Conservation (phyloP, 306 rosid genomes). For the Inga oerstediana region DNA sequence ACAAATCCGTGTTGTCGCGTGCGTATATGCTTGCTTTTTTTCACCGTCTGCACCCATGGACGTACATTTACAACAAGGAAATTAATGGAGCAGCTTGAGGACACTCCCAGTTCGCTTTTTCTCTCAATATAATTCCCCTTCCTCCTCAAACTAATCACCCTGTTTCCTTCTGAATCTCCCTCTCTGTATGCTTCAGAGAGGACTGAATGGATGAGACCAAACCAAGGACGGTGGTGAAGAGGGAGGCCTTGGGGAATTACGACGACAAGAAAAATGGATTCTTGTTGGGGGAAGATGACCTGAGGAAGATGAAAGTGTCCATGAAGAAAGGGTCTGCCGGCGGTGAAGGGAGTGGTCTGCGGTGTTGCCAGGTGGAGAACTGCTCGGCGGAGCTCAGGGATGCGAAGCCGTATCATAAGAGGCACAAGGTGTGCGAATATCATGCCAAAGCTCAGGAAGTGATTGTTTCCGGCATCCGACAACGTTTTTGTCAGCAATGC, state of each 20-base stretch:
- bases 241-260: constrained; percentile 19
- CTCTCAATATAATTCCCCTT: constrained; percentile 10
- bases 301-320: constrained; percentile 40
- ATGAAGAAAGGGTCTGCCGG: constrained; percentile 37
- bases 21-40: neutral
- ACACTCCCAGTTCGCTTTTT: neutral
- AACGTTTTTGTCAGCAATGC: constrained; percentile 85
- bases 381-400: constrained; percentile 61
- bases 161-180: neutral
- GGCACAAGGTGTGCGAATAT: constrained; percentile 69
- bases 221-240: constrained; percentile 40
- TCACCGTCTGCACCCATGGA: neutral
- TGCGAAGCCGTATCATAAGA: constrained; percentile 65
- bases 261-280: constrained; percentile 23
- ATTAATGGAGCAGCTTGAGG: constrained; percentile 41
- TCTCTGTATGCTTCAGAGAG: no score
- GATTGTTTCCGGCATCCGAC: constrained; percentile 53
- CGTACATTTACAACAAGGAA: constrained; percentile 17
- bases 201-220: constrained; percentile 27
- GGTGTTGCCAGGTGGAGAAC: constrained; percentile 74
- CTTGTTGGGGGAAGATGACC: constrained; percentile 27
- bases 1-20: neutral
- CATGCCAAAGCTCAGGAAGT: constrained; percentile 77
- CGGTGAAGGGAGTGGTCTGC: constrained; percentile 28
- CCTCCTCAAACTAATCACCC: constrained; percentile 11